These are phyloP conservation scores for Umbilicus rupestris DNA, from an alignment of 164 flowering plant genomes.

Conservation along the genomic window DNA sequence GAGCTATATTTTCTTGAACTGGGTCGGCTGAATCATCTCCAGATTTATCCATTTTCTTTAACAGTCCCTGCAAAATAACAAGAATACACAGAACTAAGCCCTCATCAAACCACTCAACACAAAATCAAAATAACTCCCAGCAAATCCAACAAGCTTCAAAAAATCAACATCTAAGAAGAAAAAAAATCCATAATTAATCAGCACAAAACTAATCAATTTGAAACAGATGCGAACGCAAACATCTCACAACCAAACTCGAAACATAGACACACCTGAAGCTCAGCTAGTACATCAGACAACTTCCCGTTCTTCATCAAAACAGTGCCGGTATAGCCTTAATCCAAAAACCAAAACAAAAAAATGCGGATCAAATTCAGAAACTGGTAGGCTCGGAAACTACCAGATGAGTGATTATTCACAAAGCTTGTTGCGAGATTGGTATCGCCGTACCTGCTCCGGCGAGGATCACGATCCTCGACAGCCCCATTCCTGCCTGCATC, in stretches of 20 bases:
- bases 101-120: background rate
- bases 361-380: background rate
- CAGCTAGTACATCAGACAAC: conserved; percentile 55
- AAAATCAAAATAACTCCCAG: background rate
- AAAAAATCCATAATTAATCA: background rate
- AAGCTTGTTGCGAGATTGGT: background rate
- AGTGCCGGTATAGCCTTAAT: conserved; percentile 60
- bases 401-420: background rate
- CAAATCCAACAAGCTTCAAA: background rate
- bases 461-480: conserved; percentile 50
- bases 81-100: background rate
- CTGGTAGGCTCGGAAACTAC: background rate
- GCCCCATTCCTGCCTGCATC: conserved; percentile 59
- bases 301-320: conserved; percentile 54
- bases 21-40: conserved; percentile 6
- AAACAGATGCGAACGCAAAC: background rate
- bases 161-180: no score
- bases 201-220: no score
- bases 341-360: background rate
- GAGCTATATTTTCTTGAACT: conserved; percentile 1
- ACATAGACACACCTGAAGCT: conserved; percentile 50
- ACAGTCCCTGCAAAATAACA: background rate
- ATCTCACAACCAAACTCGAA: background rate
- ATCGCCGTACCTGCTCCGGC: conserved; percentile 60
- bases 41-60: background rate